phyloP scores from a whole-genome alignment of 2,329 filamentous ascomycete species.

The Fusarium odoratissimum region DNA sequence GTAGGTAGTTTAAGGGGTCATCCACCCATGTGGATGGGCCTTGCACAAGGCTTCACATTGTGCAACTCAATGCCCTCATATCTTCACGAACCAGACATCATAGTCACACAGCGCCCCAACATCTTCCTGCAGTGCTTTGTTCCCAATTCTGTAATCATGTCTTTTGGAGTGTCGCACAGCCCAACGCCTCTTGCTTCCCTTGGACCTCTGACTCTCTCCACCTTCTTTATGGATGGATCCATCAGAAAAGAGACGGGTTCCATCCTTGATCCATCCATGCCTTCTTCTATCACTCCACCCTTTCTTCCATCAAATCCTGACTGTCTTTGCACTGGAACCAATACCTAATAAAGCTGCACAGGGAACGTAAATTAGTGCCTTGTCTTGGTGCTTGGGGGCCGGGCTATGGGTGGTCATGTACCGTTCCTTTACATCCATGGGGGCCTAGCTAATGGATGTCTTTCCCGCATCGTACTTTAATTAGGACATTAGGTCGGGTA shows the following conservation, averaged over 20 bases:
- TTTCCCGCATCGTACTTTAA: background rate
- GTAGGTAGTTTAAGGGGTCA: constrained; percentile 11
- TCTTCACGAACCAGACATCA: background rate
- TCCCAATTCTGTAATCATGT: background rate
- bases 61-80: constrained; percentile 8
- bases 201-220: constrained; percentile 8
- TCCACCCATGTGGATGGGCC: background rate
- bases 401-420: constrained; percentile 15
- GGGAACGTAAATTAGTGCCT: constrained; percentile 43
- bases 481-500: background rate
- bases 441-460: background rate
- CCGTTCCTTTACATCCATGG: constrained; percentile 10
- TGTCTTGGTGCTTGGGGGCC: constrained; percentile 36
- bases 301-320: constrained; percentile 37
- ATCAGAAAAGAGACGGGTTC: constrained; percentile 34
- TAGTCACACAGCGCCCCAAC: background rate
- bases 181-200: constrained; percentile 10
- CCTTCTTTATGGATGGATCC: constrained; percentile 19
- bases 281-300: constrained; percentile 33
- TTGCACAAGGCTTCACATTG: constrained; percentile 10
- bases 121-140: background rate
- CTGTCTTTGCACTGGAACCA: constrained; percentile 27
- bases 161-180: constrained; percentile 12
- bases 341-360: constrained; percentile 33
- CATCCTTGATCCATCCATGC: constrained; percentile 31